Evolutionary conservation across 1,139 yeast species (phyloP), one percentile per base, ranked within the genome.

Genomic region (Candida sanyaensis): DNA sequence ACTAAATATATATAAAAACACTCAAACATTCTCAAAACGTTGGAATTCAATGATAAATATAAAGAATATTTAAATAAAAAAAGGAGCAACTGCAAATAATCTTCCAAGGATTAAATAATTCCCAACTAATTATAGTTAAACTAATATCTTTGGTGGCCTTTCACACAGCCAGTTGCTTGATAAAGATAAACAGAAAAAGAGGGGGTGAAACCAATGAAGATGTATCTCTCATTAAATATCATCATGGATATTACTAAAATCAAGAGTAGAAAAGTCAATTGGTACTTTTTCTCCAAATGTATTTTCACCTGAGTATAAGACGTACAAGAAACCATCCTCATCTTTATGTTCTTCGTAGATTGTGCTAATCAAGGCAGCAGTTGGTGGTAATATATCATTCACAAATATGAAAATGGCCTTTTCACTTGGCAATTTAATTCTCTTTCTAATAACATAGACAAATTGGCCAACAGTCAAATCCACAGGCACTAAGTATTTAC

Each of bases 381-480:
- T 93, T 43, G 98, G 98, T 23, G 99, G 99, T 60, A 93, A 80
- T 50, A 93, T 92, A 65, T 93, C 99, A 65, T 93, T 92, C 53
- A 93, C 96, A 69, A 93, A 93, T 58, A 93, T 91, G 69, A 93
- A 93, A 57, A 93, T 92, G 42, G 99, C 99, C 84, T 93, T 92
- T 70, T 93, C 99, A 38, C 97, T 89, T 41, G 97, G 96, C 55
- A 93, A 81, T 77, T 88, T 88, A 69, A 93, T 92, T 68, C 99
- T 86, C 75, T 92, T 91, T 71, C 99, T 86, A 61, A 93, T 90
- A 51, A 93, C 99, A 63, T 93, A 93, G 47, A 93, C 98, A 74
- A 93, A 92, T 69, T 93, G 99, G 34, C 99, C 99, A 52, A 93
- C 97, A 0, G 98, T 90, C 62, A 93, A 79, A 68, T 95, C 99